phyloP scores from a whole-genome alignment of 352 stramenopile species.

The Phytophthora fragariaefolia region DNA sequence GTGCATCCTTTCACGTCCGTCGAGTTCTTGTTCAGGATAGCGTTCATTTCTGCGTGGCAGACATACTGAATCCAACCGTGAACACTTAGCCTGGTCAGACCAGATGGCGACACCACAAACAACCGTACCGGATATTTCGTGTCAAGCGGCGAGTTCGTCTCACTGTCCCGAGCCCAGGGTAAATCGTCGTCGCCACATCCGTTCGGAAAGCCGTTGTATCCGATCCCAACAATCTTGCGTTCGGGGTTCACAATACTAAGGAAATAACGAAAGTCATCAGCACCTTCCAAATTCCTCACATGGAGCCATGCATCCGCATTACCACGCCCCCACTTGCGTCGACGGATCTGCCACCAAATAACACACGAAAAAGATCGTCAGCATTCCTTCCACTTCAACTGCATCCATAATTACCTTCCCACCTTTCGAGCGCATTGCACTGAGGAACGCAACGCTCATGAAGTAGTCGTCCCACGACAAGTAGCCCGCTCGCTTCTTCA shows the following conservation, averaged over 20 bases:
- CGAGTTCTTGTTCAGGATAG: conserved; percentile 98
- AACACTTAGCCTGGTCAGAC: not conserved
- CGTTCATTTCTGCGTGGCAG: conserved; percentile 99
- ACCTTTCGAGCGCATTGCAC: conserved; percentile 98
- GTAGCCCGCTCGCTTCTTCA: conserved; percentile 87
- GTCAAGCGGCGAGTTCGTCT: conserved; percentile 82
- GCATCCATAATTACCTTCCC: conserved; percentile 2
- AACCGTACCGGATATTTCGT: conserved; percentile 93
- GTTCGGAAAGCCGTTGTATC: conserved; percentile 99
- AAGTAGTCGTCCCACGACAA: conserved; percentile 99
- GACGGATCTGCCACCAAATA: conserved; percentile 88
- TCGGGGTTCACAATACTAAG: conserved; percentile 94
- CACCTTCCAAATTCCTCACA: not conserved
- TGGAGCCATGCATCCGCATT: conserved; percentile 1
- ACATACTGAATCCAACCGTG: conserved; percentile 88
- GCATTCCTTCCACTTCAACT: conserved; percentile 1
- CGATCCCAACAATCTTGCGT: conserved; percentile 97
- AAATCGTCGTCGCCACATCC: conserved; percentile 96
- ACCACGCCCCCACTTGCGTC: conserved; percentile 97
- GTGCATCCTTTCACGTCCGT: conserved; percentile 93
- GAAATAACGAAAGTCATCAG: conserved; percentile 4
- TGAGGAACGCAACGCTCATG: conserved; percentile 99
- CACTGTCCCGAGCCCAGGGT: conserved; percentile 91
- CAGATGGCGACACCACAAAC: not conserved
- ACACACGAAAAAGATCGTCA: conserved; percentile 11